Evolutionary conservation across 208 protist genomes (phyloP), one percentile per base, ranked within the genome.

Genomic region (Balamuthia mandrillaris): DNA sequence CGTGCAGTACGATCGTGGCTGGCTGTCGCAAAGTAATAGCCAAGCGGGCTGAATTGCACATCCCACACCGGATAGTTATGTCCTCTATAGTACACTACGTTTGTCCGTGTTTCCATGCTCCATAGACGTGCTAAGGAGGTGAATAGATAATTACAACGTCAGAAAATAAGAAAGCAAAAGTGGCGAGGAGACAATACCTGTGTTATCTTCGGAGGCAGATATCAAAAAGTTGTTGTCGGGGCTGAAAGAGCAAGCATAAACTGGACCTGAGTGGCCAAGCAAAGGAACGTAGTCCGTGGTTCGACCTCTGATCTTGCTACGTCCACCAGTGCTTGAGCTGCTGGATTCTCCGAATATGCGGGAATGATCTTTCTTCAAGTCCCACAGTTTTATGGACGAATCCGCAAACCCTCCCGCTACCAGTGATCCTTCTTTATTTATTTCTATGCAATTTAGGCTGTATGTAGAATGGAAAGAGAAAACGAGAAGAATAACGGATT

Each of bases 21-120:
- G 4, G 84, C 92, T 24, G 89, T 92, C 10, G 93, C 95, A 87
- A 96, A 96, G 85, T 96, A 94, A 56, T 87, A 92, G 1, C 88
- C 91, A 24, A 94, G 60, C 29, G 94, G 91, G 31, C 56, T 84
- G 41, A 96, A 95, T 10, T 41, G 29, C 2, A 94, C 90, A 81
- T 94, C 86, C 94, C 94, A 96, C 16, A 96, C 90, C 18, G 95
- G 93, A 49, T 79, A 95, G 58, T 91, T 89, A 82, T 96, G 95
- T 7, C 95, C 94, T 45, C 88, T 88, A 81, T 95, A 96, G 10
- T 29, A 75, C 16, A 95, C 92, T 5, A 96, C 31, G 79, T 91
- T 93, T 1, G 70, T 79, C 42, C 56, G 47, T 12, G 93, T 94
- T 24, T 91, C 70, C 16, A 94, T 16, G 39, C 37, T 88, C 94